A percentile compares a stretch with the other conserved stretches of the same genome.
Conservation (phyloP, 2,329 filamentous ascomycete species). For the Fusarium temperatum region DNA sequence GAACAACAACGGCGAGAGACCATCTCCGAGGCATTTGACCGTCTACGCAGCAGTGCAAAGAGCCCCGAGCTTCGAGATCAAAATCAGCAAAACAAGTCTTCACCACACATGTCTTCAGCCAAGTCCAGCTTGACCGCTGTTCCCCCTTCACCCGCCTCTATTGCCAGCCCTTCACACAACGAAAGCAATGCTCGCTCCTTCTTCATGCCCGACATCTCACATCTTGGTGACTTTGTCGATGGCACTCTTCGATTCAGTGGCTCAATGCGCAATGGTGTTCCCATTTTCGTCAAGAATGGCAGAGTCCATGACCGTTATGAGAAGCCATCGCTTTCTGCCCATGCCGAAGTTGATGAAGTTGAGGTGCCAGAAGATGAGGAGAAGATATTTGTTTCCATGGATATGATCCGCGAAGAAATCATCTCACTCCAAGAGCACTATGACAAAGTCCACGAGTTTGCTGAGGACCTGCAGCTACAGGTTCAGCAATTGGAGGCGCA, state of each 20-base stretch:
- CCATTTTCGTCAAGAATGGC: constrained; percentile 64
- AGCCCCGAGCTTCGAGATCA: constrained; percentile 43
- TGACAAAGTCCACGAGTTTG: constrained; percentile 64
- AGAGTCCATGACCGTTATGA: constrained; percentile 57
- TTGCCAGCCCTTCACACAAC: constrained; percentile 48
- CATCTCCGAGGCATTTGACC: constrained; percentile 48
- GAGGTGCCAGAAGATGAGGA: constrained; percentile 63
- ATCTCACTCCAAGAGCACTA: constrained; percentile 65
- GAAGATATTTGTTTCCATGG: constrained; percentile 67
- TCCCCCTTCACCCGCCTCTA: constrained; percentile 49
- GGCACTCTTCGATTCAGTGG: constrained; percentile 62
- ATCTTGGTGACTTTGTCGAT: constrained; percentile 66
- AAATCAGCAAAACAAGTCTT: constrained; percentile 41
- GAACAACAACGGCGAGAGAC: constrained; percentile 43
- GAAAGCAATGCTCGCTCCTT: constrained; percentile 61
- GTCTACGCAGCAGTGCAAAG: constrained; percentile 48
- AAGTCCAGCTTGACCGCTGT: constrained; percentile 55
- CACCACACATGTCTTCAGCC: constrained; percentile 50
- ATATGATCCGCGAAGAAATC: constrained; percentile 69
- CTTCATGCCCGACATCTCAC: constrained; percentile 62
- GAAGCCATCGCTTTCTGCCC: constrained; percentile 47
- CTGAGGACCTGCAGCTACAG: constrained; percentile 61
- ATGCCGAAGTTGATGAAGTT: constrained; percentile 61
- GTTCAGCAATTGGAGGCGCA: constrained; percentile 61
- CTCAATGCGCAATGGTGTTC: constrained; percentile 62